Evolutionary conservation across 257 asterid genomes (phyloP), one percentile per base, ranked within the genome.

Genomic region (Nicotiana undulata): DNA sequence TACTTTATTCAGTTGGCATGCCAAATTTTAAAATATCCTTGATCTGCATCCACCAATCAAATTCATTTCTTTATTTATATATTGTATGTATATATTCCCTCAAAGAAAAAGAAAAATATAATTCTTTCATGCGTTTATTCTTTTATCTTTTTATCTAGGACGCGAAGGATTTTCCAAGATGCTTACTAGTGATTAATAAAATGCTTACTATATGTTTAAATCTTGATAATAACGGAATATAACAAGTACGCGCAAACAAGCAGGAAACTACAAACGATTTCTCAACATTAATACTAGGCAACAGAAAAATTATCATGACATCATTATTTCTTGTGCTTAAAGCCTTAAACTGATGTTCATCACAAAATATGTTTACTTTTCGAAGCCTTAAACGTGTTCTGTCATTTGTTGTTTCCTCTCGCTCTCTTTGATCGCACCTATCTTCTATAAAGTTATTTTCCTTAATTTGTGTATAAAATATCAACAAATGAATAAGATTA

Each of bases 41-140:
- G 92, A 87, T 89, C 88, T 82, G 74, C 85, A 86, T 89, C 92
- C 81, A 78, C 92, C 88, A 82, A 81, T 89, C 81, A 77, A 77
- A 66, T 74, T 17, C 3, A 32, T 76, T 53, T 31, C 20, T 40
- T 40, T 63, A 7, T 63, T 1, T 63, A 32, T 22, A 3, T 8
- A 22, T 63, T 29, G 32, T 29, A 29, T 29, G 3, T 29, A 29
- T 29, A 29, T 3, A 29, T 29, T 29, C 32, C 3, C 32, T 29
- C 32, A 29, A 29, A 29, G 32, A 29, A 29, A 29, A 3, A 29
- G 2, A 29, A 29, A 29, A 3, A 12, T 31, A 6, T 65, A 18
- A 37, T 18, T 2, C 16, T 10, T 16, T 66, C 13, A 32, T 55
- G 13, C 11, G 7, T 52, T 76, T 34, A 8, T 29, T 6, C 0